A percentile compares a stretch with the other conserved stretches of the same genome.
These are phyloP conservation scores for Ogataea trehaloabstinens DNA, from an alignment of 805 yeast genomes.

Conservation along the genomic window DNA sequence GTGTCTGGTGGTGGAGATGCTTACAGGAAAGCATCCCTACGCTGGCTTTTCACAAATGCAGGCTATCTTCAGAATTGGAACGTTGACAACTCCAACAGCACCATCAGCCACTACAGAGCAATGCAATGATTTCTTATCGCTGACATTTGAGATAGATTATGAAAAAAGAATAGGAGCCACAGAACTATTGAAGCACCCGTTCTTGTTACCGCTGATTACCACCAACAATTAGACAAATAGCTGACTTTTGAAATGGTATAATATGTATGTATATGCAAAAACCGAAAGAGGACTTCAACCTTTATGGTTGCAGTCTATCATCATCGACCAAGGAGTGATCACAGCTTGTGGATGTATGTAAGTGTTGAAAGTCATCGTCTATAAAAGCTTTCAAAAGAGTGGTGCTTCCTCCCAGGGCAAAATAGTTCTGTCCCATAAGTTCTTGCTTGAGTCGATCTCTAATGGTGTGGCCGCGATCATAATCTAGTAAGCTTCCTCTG, in stretches of 20 bases:
- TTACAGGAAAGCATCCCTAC: slow-evolving; percentile 94
- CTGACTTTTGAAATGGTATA: too few species aligned
- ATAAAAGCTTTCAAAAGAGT: slow-evolving; percentile 17
- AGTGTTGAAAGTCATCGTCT: slow-evolving; percentile 5
- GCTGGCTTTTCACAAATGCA: slow-evolving; percentile 96
- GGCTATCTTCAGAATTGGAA: slow-evolving; percentile 92
- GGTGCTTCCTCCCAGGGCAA: slow-evolving; percentile 22
- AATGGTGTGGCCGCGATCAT: background rate
- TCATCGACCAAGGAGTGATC: background rate
- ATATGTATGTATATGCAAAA: too few species aligned
- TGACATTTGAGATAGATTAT: slow-evolving; percentile 75
- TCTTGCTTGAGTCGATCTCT: background rate
- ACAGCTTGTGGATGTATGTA: background rate
- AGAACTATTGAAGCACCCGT: slow-evolving; percentile 64
- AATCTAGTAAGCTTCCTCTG: background rate
- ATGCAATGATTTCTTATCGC: slow-evolving; percentile 61
- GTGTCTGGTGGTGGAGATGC: slow-evolving; percentile 90
- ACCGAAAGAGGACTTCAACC: too few species aligned
- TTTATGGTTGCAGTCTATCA: background rate
- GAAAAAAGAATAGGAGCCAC: slow-evolving; percentile 71
- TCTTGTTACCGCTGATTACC: slow-evolving; percentile 48
- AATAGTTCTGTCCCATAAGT: slow-evolving; percentile 22
- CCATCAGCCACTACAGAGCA: slow-evolving; percentile 72
- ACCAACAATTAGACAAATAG: slow-evolving; percentile 35
- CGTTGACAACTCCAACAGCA: slow-evolving; percentile 73